Conservation (phyloP, 2,329 filamentous ascomycete species). For the Verticillium dahliae region DNA sequence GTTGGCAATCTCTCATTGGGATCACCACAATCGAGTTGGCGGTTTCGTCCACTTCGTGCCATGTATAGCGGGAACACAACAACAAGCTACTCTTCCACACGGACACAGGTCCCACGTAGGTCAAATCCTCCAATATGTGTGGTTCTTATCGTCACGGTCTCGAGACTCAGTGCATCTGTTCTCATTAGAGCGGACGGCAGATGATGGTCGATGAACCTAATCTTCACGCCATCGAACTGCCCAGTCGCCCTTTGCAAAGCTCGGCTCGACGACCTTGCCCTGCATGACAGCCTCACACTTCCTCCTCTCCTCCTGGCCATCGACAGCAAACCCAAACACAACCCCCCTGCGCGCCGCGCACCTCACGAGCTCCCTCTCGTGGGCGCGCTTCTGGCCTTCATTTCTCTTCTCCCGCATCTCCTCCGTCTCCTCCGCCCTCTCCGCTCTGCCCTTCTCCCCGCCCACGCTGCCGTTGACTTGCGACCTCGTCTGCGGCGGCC, state of each 20-base stretch:
- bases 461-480: constrained; percentile 50
- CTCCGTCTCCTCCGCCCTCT: constrained; percentile 43
- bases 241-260: constrained; percentile 57
- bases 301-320: constrained; percentile 19
- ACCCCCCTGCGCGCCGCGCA: constrained; percentile 56
- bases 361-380: constrained; percentile 51
- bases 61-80: too few species aligned
- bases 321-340: constrained; percentile 42
- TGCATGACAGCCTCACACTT: constrained; percentile 55
- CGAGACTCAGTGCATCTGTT: too few species aligned
- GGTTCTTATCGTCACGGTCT: too few species aligned
- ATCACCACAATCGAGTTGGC: too few species aligned
- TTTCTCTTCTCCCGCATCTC: constrained; percentile 41
- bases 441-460: constrained; percentile 47
- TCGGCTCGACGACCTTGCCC: constrained; percentile 50
- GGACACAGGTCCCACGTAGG: too few species aligned
- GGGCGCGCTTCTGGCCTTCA: constrained; percentile 35
- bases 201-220: not conserved
- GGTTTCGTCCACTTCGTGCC: too few species aligned
- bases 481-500: constrained; percentile 29
- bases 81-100: too few species aligned
- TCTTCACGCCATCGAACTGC: constrained; percentile 47
- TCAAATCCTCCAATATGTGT: too few species aligned
- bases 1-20: too few species aligned
- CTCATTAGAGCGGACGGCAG: too few species aligned